Evolutionary conservation across 768 basidiomycete species (phyloP).

Genomic region (Porphyrellus cyaneotinctus): DNA sequence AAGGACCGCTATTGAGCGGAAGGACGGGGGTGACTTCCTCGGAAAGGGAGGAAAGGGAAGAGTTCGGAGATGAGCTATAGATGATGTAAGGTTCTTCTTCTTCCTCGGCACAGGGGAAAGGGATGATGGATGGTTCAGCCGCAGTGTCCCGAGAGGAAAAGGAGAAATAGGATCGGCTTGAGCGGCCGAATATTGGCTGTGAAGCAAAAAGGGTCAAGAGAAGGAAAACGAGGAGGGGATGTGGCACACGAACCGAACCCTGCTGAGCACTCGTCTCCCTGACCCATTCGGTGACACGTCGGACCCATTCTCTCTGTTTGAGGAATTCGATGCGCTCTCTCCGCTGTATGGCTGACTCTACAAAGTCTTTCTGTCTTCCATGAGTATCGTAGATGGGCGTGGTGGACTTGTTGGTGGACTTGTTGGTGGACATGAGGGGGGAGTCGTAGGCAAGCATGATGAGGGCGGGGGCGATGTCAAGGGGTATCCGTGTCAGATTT

Average conservation of each 20-base stretch:
- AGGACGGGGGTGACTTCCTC: conserved; percentile 28
- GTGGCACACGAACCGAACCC: conserved; percentile 13
- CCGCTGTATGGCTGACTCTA: conserved; percentile 45
- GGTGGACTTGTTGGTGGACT: conserved; percentile 20
- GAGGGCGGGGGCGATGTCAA: conserved; percentile 1
- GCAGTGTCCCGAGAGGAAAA: conserved; percentile 9
- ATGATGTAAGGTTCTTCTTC: conserved; percentile 33
- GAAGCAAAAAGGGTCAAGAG: neutral
- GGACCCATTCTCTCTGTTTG: conserved; percentile 43
- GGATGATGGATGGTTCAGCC: conserved; percentile 17
- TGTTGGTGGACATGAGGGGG: conserved; percentile 10
- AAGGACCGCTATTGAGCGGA: conserved; percentile 14
- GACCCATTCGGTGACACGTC: conserved; percentile 37
- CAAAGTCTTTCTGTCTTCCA: conserved; percentile 42
- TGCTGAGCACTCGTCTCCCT: conserved; percentile 30
- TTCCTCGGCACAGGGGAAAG: conserved; percentile 27
- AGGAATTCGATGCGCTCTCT: conserved; percentile 51
- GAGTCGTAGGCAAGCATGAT: conserved; percentile 21
- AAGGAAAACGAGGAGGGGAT: neutral
- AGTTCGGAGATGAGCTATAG: conserved; percentile 32
- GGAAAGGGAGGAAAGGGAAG: conserved; percentile 31
- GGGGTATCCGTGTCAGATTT: conserved; percentile 16
- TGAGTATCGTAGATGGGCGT: conserved; percentile 36
- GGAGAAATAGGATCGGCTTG: conserved; percentile 6
- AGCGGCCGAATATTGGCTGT: conserved; percentile 21